Evolutionary conservation across 306 rosid genomes (phyloP), one percentile per base, ranked within the genome.

Genomic region (Vachellia pachyceras): DNA sequence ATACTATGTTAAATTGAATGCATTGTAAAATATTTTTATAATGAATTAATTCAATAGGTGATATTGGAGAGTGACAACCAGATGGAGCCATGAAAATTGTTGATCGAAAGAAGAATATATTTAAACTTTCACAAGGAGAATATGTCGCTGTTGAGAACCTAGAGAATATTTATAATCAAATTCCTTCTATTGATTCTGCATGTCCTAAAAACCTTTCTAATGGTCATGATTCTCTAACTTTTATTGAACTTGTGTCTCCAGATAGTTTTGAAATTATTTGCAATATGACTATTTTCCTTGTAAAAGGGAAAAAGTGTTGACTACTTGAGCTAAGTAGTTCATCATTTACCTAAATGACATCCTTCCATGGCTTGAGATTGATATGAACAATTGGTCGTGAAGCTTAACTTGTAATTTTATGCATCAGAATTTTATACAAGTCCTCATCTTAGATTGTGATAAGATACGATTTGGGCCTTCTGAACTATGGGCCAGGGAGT

Each of bases 51-150:
- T 75, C 80, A 70, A 73, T 85, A 95, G 98, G 99, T 86, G 99
- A 95, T 75, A 78, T 95, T 84, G 99, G 99, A 33, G 97, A 95
- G 82, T 95, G 99, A 98, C 99, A 87, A 89, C 79, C 86, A 0
- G 91, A 93, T 89, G 99, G 99, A 87, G 89, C 93, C 91, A 87
- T 95, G 92, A 95, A 92, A 89, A 91, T 95, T 55, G 90, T 95
- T 75, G 99, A 95, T 77, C 90, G 97, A 50, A 95, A 91, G 90
- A 95, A 95, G 93, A 95, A 95, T 83, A 95, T 95, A 83, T 95
- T 93, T 87, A 95, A 95, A 85, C 99, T 95, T 74, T 91, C 99
- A 12, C 99, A 95, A 84, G 99, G 99, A 85, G 99, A 95, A 79
- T 95, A 95, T 86, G 99, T 95, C 72, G 99, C 99, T 8, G 99